Conservation (phyloP, 371 early-diverging fungal species). For the Conidiobolus incongruus region DNA sequence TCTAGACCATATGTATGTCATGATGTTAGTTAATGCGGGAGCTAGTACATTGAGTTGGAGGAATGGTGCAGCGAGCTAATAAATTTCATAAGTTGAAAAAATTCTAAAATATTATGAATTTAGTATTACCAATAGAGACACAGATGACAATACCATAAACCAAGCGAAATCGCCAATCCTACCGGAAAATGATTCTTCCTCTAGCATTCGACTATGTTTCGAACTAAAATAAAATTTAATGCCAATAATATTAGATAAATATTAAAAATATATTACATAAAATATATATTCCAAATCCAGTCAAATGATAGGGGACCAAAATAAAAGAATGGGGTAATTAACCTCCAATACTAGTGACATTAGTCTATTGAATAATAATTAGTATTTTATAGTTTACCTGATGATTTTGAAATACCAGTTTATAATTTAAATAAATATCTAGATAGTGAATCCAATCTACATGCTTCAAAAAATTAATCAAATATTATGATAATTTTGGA, state of each 20-base stretch:
- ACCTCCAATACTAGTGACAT: slow-evolving; percentile 66
- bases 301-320: slow-evolving; percentile 76
- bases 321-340: slow-evolving; percentile 73
- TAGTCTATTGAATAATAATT: background rate
- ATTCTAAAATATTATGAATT: background rate
- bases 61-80: slow-evolving; percentile 39
- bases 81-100: background rate
- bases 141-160: slow-evolving; percentile 44
- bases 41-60: slow-evolving; percentile 62
- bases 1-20: slow-evolving; percentile 91
- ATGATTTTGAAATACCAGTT: slow-evolving; percentile 27
- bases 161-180: slow-evolving; percentile 81
- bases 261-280: slow-evolving; percentile 27
- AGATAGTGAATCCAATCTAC: slow-evolving; percentile 39
- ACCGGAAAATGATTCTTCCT: slow-evolving; percentile 78
- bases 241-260: background rate
- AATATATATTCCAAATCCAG: slow-evolving; percentile 84
- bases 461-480: slow-evolving; percentile 23
- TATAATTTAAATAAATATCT: slow-evolving; percentile 62
- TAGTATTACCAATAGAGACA: slow-evolving; percentile 27
- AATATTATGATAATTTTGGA: too few species aligned
- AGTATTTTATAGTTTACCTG: slow-evolving; percentile 25
- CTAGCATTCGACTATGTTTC: slow-evolving; percentile 76
- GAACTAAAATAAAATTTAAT: slow-evolving; percentile 19
- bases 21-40: slow-evolving; percentile 55